phyloP scores from a whole-genome alignment of 148 eudicot species.

The Nyssa sinensis region DNA sequence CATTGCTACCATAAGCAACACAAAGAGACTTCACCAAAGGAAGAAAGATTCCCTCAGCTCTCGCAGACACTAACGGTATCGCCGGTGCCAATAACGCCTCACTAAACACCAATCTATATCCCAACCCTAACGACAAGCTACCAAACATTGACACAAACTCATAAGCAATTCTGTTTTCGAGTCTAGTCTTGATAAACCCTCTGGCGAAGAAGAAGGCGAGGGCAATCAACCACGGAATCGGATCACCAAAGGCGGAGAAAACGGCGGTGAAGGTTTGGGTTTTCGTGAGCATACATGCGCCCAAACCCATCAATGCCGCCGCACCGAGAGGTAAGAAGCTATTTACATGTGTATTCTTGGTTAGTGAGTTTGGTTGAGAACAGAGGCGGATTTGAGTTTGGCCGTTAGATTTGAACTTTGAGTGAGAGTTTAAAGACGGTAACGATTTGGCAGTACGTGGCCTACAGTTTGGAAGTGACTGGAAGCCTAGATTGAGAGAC shows the following conservation, averaged over 20 bases:
- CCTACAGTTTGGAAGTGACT: conserved; percentile 25
- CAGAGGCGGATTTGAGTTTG: neutral
- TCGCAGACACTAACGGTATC: conserved; percentile 84
- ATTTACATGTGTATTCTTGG: neutral
- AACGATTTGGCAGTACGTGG: conserved; percentile 28
- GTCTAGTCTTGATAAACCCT: conserved; percentile 89
- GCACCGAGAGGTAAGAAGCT: conserved; percentile 69
- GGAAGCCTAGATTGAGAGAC: conserved; percentile 40
- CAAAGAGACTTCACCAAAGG: conserved; percentile 78
- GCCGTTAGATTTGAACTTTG: conserved; percentile 16
- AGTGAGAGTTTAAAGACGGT: conserved; percentile 14
- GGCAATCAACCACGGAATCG: conserved; percentile 88
- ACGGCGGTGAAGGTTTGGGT: conserved; percentile 86
- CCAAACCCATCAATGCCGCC: conserved; percentile 77
- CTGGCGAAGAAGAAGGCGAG: conserved; percentile 95
- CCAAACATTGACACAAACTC: conserved; percentile 78
- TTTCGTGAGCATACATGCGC: conserved; percentile 81
- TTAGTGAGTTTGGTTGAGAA: neutral
- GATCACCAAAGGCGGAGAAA: conserved; percentile 90
- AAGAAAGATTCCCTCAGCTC: conserved; percentile 88
- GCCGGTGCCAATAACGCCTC: conserved; percentile 94
- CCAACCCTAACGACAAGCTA: conserved; percentile 63
- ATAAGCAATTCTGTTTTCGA: conserved; percentile 78
- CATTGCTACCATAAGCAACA: conserved; percentile 85
- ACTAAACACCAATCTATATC: conserved; percentile 76